These are phyloP conservation scores for Hypoxylon sp. DNA, from an alignment of 2,329 filamentous ascomycete species.

Conservation along the genomic window DNA sequence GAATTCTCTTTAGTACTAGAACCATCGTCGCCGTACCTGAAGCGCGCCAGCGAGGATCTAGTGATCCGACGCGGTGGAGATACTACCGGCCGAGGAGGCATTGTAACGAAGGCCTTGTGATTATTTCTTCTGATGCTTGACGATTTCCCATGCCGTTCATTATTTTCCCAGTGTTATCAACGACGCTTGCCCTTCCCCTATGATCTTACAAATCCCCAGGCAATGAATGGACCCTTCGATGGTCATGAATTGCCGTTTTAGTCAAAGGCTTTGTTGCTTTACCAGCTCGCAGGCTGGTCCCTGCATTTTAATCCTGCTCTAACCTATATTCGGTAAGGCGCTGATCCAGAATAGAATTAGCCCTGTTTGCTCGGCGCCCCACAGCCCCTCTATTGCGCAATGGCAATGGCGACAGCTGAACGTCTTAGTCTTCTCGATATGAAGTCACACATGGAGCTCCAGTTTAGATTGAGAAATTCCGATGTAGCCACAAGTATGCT, in stretches of 20 bases:
- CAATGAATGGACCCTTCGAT: not conserved
- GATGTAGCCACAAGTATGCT: not conserved
- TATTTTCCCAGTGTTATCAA: not conserved
- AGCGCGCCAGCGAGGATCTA: slow-evolving; percentile 53
- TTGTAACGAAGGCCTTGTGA: slow-evolving; percentile 31
- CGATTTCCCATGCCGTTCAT: slow-evolving; percentile 36
- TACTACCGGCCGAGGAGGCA: slow-evolving; percentile 44
- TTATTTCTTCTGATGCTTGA: slow-evolving; percentile 25
- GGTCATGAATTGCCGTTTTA: slow-evolving; percentile 3
- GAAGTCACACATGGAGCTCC: slow-evolving; percentile 7
- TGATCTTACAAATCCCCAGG: not conserved
- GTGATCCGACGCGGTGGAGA: slow-evolving; percentile 54
- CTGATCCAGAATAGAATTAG: slow-evolving; percentile 2
- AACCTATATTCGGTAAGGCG: slow-evolving; percentile 4
- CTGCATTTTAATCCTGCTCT: slow-evolving; percentile 21
- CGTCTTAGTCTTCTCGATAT: not conserved
- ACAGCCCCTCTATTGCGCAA: slow-evolving; percentile 20
- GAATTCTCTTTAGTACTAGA: slow-evolving; percentile 31
- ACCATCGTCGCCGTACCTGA: slow-evolving; percentile 47
- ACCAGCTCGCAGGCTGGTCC: slow-evolving; percentile 28
- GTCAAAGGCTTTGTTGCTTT: slow-evolving; percentile 7
- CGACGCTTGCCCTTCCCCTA: not conserved
- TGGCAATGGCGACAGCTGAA: slow-evolving; percentile 3
- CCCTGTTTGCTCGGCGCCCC: slow-evolving; percentile 6
- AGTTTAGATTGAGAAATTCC: not conserved